phyloP scores from a whole-genome alignment of 768 basidiomycete genomes.

The Hygrocybe punicea region DNA sequence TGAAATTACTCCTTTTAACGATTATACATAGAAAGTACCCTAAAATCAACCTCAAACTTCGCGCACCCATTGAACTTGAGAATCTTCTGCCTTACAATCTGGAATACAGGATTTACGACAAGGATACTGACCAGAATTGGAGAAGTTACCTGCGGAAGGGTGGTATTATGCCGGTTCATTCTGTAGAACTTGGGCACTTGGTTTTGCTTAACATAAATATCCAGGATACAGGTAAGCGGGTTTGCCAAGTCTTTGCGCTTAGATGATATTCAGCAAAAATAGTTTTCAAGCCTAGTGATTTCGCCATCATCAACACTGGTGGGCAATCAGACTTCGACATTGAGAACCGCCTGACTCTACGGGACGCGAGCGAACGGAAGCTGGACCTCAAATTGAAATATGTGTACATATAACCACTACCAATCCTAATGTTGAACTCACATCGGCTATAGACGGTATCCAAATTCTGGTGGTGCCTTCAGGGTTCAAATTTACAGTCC shows the following conservation, averaged over 20 bases:
- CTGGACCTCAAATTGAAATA: constrained; percentile 85
- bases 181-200: constrained; percentile 86
- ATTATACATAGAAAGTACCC: constrained; percentile 65
- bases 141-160: constrained; percentile 89
- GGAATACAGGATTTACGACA: constrained; percentile 96
- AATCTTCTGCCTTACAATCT: constrained; percentile 93
- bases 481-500: constrained; percentile 93
- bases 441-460: constrained; percentile 54
- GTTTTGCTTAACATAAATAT: constrained; percentile 85
- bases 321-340: constrained; percentile 84
- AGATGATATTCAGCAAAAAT: constrained; percentile 1
- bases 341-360: constrained; percentile 67
- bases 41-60: constrained; percentile 77
- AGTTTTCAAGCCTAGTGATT: constrained; percentile 94
- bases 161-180: constrained; percentile 94
- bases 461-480: constrained; percentile 92
- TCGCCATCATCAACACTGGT: constrained; percentile 95
- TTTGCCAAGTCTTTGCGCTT: neutral
- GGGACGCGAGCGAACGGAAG: constrained; percentile 71
- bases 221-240: constrained; percentile 76
- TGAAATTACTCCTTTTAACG: neutral
- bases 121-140: constrained; percentile 91
- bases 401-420: constrained; percentile 46
- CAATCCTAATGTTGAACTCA: neutral
- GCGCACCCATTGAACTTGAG: constrained; percentile 93